These are phyloP conservation scores for Fusarium poae DNA, from an alignment of 2,329 filamentous ascomycete species.

Conservation along the genomic window DNA sequence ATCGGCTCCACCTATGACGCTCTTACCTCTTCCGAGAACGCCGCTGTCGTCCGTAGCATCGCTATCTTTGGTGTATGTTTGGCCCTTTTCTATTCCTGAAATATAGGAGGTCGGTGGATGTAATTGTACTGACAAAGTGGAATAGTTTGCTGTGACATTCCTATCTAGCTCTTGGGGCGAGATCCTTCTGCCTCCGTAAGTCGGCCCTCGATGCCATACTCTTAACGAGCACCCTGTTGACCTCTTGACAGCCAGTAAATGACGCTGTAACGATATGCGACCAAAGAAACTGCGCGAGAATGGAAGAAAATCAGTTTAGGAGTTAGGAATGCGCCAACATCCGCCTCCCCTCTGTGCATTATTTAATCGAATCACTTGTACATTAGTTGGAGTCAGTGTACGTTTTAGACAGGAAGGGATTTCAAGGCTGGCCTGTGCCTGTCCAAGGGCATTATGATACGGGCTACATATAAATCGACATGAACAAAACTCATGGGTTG, in stretches of 20 bases:
- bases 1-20: slow-evolving; percentile 70
- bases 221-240: slow-evolving; percentile 25
- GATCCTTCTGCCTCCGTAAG: slow-evolving; percentile 74
- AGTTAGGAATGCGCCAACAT: neutral
- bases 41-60: slow-evolving; percentile 75
- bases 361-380: slow-evolving; percentile 46
- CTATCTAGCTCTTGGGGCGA: slow-evolving; percentile 77
- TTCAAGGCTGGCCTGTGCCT: slow-evolving; percentile 31
- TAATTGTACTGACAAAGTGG: slow-evolving; percentile 8
- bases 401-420: slow-evolving; percentile 44
- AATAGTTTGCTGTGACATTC: slow-evolving; percentile 73
- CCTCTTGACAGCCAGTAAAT: slow-evolving; percentile 44
- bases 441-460: slow-evolving; percentile 37
- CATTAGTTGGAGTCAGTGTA: slow-evolving; percentile 49
- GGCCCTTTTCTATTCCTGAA: neutral
- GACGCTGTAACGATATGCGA: slow-evolving; percentile 21
- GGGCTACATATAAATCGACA: slow-evolving; percentile 36
- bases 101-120: neutral
- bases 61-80: slow-evolving; percentile 75
- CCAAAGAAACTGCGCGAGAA: slow-evolving; percentile 3
- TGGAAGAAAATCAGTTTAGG: slow-evolving; percentile 3
- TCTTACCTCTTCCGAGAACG: slow-evolving; percentile 76
- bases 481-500: slow-evolving; percentile 17
- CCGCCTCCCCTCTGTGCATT: slow-evolving; percentile 13
- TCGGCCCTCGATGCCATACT: slow-evolving; percentile 6